Evolutionary conservation across 2,329 filamentous ascomycete genomes (phyloP), one percentile per base, ranked within the genome.

Genomic region (Verticillium alfalfae): DNA sequence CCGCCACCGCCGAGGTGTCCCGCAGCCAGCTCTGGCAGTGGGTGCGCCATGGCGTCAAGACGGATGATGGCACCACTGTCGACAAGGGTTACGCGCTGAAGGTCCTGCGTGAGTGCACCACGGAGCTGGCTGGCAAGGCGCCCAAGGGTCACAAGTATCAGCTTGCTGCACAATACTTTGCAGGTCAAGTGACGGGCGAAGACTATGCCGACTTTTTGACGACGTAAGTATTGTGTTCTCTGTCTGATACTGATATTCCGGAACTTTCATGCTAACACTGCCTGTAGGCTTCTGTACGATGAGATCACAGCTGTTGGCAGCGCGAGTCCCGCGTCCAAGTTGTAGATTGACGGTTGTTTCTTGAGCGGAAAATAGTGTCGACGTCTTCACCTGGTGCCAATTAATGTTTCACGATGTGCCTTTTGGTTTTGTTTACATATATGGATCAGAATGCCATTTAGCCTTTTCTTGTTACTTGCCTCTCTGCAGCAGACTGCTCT

Each of bases 181-280:
- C 91, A 38, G 82, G 86, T 56, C 95, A 99, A 82, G 90, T 98
- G 62, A 98, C 94, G 3, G 95, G 95, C 61, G 95, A 98, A 82
- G 93, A 97, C 68, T 98, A 98, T 75, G 93, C 93, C 13, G 95
- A 99, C 76, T 98, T 98, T 81, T 78, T 99, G 80, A 97, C 92
- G 8, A 79, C 80, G 88, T 92, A 81, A 83, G 89, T 80, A 45
- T 5, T 34, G 18, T 37, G 26, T 36, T 31, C 60, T 26, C 22
- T 26, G 26, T 5, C 26, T 26, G 26, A 26, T 26, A 26, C 5
- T 26, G 54, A 37, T 5, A 18, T 55, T 56, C 57, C 41, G 55
- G 59, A 59, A 61, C 38, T 37, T 52, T 64, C 56, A 18, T 63
- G 68, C 72, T 66, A 36, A 26, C n/a, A 56, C 31, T 26, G 31